Conservation (phyloP, 768 basidiomycete species). For the Phylloporus sp. region DNA sequence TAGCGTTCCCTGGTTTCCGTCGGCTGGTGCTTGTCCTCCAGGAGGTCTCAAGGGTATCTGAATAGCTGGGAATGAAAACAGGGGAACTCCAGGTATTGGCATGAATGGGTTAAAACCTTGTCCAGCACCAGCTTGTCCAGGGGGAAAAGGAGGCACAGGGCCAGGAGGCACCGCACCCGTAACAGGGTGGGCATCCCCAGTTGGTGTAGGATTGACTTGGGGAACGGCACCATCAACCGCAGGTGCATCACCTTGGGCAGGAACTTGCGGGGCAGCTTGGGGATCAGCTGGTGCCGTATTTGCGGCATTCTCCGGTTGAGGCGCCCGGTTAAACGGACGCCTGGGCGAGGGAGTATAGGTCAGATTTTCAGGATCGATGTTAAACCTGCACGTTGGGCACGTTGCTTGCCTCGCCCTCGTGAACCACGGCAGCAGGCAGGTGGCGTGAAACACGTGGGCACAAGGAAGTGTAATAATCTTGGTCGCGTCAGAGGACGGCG, state of each 20-base stretch:
- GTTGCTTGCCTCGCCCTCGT: constrained; percentile 74
- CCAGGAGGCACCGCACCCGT: constrained; percentile 1
- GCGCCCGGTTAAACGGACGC: constrained; percentile 14
- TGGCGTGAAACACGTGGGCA: constrained; percentile 76
- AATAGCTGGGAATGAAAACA: constrained; percentile 26
- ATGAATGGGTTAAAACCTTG: constrained; percentile 11
- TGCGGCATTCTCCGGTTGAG: constrained; percentile 11
- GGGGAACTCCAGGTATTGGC: constrained; percentile 21
- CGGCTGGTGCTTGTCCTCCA: constrained; percentile 9
- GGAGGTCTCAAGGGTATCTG: constrained; percentile 22
- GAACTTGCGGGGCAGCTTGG: constrained; percentile 3
- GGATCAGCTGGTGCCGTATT: constrained; percentile 11
- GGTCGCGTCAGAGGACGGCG: constrained; percentile 21
- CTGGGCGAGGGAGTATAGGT: constrained; percentile 39
- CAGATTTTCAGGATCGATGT: constrained; percentile 75
- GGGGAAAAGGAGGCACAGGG: neutral
- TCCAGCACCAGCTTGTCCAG: constrained; percentile 6
- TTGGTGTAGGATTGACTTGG: neutral
- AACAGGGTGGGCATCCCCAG: constrained; percentile 2
- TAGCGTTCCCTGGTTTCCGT: constrained; percentile 17
- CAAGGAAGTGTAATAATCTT: constrained; percentile 72
- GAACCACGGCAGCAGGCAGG: constrained; percentile 81
- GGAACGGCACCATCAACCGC: constrained; percentile 1
- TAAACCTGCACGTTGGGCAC: constrained; percentile 80
- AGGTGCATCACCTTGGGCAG: constrained; percentile 2